phyloP scores from a whole-genome alignment of 176 grass and related monocot genomes.

The Aegilops tauschii region DNA sequence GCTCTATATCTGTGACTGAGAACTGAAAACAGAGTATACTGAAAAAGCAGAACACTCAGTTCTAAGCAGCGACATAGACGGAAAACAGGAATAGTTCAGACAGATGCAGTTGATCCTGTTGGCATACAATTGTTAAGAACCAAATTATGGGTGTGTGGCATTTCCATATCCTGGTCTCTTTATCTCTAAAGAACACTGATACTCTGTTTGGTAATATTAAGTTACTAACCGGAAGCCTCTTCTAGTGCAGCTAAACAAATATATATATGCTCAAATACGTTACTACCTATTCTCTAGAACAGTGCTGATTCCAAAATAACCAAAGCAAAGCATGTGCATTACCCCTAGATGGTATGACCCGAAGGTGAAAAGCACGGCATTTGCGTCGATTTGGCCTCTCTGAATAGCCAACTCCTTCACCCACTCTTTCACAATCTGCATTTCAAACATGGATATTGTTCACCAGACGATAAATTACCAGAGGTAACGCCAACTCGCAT shows the following conservation, averaged over 20 bases:
- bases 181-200: background rate
- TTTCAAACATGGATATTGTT: background rate
- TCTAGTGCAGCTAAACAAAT: background rate
- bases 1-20: no score
- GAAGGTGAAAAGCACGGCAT: slow-evolving; percentile 86
- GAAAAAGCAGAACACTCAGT: background rate
- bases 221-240: background rate
- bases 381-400: slow-evolving; percentile 73
- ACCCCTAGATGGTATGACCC: slow-evolving; percentile 89
- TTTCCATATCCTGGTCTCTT: background rate
- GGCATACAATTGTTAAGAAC: background rate
- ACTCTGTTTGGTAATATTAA: background rate
- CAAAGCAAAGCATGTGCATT: background rate
- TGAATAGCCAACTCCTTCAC: slow-evolving; percentile 77
- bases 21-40: background rate
- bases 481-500: background rate
- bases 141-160: background rate
- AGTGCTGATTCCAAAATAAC: background rate
- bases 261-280: background rate
- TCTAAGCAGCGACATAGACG: background rate
- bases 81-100: background rate
- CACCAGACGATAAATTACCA: background rate
- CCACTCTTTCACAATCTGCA: slow-evolving; percentile 79
- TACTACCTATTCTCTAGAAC: background rate
- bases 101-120: background rate